Percentiles rank a stretch among this genome's conserved stretches.
phyloP scores from a whole-genome alignment of 768 basidiomycete genomes.

The Rhizopogon roseolus region DNA sequence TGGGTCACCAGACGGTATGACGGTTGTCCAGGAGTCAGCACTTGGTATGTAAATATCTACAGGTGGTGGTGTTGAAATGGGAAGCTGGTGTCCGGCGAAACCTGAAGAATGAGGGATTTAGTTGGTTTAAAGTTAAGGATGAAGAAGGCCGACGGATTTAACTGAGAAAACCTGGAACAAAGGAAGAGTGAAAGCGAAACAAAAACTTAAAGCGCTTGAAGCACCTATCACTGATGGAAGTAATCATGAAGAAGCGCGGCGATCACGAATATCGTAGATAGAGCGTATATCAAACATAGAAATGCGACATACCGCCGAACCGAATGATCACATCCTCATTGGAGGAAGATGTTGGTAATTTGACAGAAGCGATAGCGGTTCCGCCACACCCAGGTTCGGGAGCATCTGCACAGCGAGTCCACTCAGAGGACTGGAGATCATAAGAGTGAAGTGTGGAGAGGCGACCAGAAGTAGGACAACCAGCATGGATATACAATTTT shows the following conservation, averaged over 20 bases:
- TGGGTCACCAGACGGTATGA: slow-evolving; percentile 20
- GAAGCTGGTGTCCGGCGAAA: slow-evolving; percentile 33
- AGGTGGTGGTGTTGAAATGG: slow-evolving; percentile 13
- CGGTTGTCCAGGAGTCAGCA: slow-evolving; percentile 17
- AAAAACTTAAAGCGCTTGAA: neutral
- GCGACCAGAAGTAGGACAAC: slow-evolving; percentile 34
- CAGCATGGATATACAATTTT: slow-evolving; percentile 35
- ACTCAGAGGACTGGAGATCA: slow-evolving; percentile 21
- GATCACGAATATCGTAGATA: neutral
- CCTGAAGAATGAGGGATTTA: slow-evolving; percentile 14
- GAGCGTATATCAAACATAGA: slow-evolving; percentile 3
- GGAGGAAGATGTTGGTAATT: slow-evolving; percentile 4
- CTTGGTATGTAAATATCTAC: slow-evolving; percentile 32
- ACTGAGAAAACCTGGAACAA: neutral
- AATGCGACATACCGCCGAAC: slow-evolving; percentile 27
- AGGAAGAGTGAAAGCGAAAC: neutral
- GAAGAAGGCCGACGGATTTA: neutral
- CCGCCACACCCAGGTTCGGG: slow-evolving; percentile 37
- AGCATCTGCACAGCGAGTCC: slow-evolving; percentile 29
- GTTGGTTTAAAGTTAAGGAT: slow-evolving; percentile 3
- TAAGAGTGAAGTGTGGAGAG: slow-evolving; percentile 31
- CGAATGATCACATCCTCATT: slow-evolving; percentile 27
- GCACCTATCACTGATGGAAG: neutral
- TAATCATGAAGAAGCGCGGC: neutral
- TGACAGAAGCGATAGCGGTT: slow-evolving; percentile 30